Conservation (phyloP, 768 basidiomycete species). For the Auriscalpium vulgare region DNA sequence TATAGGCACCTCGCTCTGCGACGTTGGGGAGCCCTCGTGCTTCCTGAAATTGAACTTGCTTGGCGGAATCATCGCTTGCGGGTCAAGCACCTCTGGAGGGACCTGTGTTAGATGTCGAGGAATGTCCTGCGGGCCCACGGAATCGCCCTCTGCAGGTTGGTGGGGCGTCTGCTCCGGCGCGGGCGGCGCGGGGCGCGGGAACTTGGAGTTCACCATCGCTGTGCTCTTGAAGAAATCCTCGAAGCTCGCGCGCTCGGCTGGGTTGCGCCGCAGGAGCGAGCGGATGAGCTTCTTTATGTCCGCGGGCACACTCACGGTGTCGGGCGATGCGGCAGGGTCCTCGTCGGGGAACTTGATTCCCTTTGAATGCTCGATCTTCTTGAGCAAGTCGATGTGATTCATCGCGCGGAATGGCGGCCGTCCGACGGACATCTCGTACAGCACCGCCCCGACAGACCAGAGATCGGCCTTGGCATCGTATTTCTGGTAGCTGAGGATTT, state of each 20-base stretch:
- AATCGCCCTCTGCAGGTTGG: conserved; percentile 16
- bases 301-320: conserved; percentile 38
- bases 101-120: conserved; percentile 71
- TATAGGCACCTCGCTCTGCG: conserved; percentile 1
- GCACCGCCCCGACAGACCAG: conserved; percentile 96
- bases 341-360: conserved; percentile 95
- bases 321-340: conserved; percentile 42
- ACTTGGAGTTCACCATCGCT: conserved; percentile 71
- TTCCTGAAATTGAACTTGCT: conserved; percentile 70
- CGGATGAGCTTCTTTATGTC: conserved; percentile 90
- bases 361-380: conserved; percentile 88
- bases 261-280: conserved; percentile 73
- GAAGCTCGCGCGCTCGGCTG: conserved; percentile 78
- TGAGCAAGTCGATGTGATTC: conserved; percentile 92
- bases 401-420: conserved; percentile 91
- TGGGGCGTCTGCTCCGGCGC: conserved; percentile 21
- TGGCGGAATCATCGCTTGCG: conserved; percentile 73
- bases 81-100: conserved; percentile 74
- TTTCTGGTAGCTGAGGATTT: conserved; percentile 84
- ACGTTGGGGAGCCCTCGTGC: conserved; percentile 13
- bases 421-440: conserved; percentile 93
- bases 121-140: conserved; percentile 27
- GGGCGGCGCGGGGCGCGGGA: conserved; percentile 43
- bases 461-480: conserved; percentile 97
- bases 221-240: conserved; percentile 87